These are phyloP conservation scores for Globisporangium irregulare DNA, from an alignment of 352 stramenopile genomes.

Conservation along the genomic window DNA sequence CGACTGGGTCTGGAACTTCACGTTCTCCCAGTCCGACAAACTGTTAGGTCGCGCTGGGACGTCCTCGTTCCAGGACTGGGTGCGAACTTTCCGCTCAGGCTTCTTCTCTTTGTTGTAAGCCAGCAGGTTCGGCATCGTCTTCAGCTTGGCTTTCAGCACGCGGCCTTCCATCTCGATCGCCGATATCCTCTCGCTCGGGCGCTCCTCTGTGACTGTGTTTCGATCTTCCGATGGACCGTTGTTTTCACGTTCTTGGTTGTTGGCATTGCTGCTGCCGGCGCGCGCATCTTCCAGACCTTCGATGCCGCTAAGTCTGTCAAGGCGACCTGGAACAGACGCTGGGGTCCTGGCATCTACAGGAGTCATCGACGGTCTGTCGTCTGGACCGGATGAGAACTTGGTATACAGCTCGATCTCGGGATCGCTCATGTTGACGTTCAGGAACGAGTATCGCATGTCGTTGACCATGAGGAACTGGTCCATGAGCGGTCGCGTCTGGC, in stretches of 20 bases:
- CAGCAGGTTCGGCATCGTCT: conserved; percentile 52
- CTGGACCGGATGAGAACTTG: conserved; percentile 30
- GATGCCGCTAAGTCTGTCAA: conserved; percentile 35
- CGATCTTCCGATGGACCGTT: conserved; percentile 21
- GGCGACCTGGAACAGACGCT: conserved; percentile 29
- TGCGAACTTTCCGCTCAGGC: conserved; percentile 28
- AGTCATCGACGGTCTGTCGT: conserved; percentile 26
- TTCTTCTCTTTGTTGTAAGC: conserved; percentile 42
- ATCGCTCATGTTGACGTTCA: conserved; percentile 82
- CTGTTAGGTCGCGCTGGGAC: conserved; percentile 21
- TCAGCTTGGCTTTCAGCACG: conserved; percentile 35
- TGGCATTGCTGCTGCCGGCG: conserved; percentile 22
- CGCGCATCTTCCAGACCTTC: conserved; percentile 33
- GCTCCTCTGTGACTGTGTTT: conserved; percentile 4
- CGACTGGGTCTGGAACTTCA: conserved; percentile 43
- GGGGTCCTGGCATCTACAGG: conserved; percentile 20
- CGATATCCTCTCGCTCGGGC: conserved; percentile 9
- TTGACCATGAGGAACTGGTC: conserved; percentile 88
- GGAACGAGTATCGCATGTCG: conserved; percentile 87
- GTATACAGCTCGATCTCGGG: conserved; percentile 37
- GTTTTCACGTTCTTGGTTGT: conserved; percentile 13
- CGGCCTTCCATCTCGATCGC: conserved; percentile 27
- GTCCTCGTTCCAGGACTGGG: conserved; percentile 63
- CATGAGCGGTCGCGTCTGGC: conserved; percentile 71
- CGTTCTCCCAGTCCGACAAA: conserved; percentile 48